Evolutionary conservation across 225 moss, liverwort and hornwort genomes (phyloP), one percentile per base, ranked within the genome.

Genomic region (Sphagnum tenellum): DNA sequence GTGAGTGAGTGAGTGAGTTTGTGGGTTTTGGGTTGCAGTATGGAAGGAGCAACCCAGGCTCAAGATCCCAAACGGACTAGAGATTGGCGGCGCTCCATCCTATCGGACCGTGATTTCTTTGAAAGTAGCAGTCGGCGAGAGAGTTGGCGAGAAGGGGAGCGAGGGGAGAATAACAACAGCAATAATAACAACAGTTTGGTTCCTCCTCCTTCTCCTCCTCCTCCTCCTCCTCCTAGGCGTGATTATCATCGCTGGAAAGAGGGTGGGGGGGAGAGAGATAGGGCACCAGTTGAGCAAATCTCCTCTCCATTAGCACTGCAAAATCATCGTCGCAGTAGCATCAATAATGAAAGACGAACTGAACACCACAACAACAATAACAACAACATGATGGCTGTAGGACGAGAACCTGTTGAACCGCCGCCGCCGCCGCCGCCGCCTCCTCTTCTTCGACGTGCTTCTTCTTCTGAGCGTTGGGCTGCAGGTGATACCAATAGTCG

Each of bases 121-220:
- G 66, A 75, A 53, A 84, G 84, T 55, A 84, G 78, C 78, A 80
- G 78, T 61, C 84, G 84, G 10, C 78, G 87, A 50, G 87, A 87
- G 69, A 77, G 83, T 12, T 87, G 87, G 87, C 74, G 87, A 76
- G 87, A 87, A 70, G 87, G 84, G 73, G 87, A 87, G 78, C 81
- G 87, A 69, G 87, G 84, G 57, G 84, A 72, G 48, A 86, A 76
- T 53, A 81, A 60, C 49, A 78, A 78, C 60, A 46, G 78, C 29
- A 29, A 1, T 29, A 29, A 29, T 29, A 29, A 29, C 29, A 29
- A 29, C 29, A 29, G 29, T 29, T 29, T 29, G 29, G 29, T 29
- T 29, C 29, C 29, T 29, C 29, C 29, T 29, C 29, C 29, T 29
- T 1, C 29, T 29, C 29, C 29, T 66, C 80, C 29, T 29, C 29